Conservation (phyloP, 2,329 filamentous ascomycete species). For the Curvularia sp. region DNA sequence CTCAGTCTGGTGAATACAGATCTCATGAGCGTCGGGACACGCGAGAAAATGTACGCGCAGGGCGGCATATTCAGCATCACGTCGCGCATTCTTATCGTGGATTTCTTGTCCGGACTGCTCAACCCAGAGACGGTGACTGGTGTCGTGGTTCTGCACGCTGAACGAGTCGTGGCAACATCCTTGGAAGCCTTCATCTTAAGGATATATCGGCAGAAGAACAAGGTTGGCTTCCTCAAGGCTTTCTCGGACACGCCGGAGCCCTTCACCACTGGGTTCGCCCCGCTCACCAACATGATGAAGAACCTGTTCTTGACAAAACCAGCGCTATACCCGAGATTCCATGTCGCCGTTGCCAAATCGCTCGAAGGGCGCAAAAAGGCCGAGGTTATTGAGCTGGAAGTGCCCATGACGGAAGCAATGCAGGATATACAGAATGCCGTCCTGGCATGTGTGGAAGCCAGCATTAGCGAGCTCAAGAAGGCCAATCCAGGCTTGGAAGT, state of each 20-base stretch:
- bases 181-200: conserved; percentile 94
- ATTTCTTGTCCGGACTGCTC: conserved; percentile 83
- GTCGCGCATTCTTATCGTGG: conserved; percentile 91
- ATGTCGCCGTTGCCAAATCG: conserved; percentile 85
- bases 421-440: conserved; percentile 91
- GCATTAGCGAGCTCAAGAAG: conserved; percentile 92
- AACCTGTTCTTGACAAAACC: conserved; percentile 90
- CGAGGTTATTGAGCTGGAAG: conserved; percentile 95
- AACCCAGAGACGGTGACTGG: conserved; percentile 87
- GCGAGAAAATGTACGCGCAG: conserved; percentile 88
- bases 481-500: conserved; percentile 88
- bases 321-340: conserved; percentile 91
- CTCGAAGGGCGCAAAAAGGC: conserved; percentile 91
- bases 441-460: conserved; percentile 94
- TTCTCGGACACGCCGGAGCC: conserved; percentile 94
- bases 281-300: conserved; percentile 86
- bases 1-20: conserved; percentile 95
- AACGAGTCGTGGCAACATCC: conserved; percentile 83
- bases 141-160: conserved; percentile 85
- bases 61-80: conserved; percentile 97
- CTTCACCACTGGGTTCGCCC: conserved; percentile 86
- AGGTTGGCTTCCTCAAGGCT: conserved; percentile 90
- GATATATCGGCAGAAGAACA: conserved; percentile 94
- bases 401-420: conserved; percentile 96
- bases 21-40: conserved; percentile 80